phyloP scores from a whole-genome alignment of 2,329 filamentous ascomycete species.

The Xylaria polymorpha region DNA sequence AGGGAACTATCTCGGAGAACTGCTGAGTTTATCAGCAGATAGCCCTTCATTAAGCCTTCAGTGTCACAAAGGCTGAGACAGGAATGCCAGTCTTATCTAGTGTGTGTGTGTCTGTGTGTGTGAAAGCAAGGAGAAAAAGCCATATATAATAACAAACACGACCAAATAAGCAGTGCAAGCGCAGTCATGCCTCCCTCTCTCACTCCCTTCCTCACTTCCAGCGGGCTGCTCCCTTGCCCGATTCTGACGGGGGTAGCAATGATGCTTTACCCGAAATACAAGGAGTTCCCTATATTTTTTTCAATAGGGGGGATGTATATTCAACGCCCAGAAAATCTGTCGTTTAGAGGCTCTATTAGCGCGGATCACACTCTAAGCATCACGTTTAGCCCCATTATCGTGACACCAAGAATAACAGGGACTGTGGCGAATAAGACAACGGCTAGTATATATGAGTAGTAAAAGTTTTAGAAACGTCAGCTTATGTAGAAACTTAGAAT shows the following conservation, averaged over 20 bases:
- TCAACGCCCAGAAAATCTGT: not conserved
- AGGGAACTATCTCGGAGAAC: not conserved
- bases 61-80: not conserved
- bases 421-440: not conserved
- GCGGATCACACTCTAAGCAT: no score
- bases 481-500: not conserved
- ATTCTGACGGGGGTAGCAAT: not conserved
- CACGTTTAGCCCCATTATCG: not conserved
- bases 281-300: not conserved
- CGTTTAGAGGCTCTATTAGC: no score
- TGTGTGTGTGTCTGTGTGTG: not conserved
- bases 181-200: not conserved
- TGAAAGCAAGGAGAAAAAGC: not conserved
- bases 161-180: not conserved
- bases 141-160: not conserved
- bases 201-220: not conserved
- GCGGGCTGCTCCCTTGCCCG: not conserved
- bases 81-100: not conserved
- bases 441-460: not conserved
- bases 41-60: not conserved
- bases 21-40: not conserved
- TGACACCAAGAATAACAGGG: not conserved
- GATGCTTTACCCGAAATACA: constrained; percentile 4
- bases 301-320: not conserved
- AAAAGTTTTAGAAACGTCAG: not conserved